Evolutionary conservation across 345 rosid species (phyloP).

Genomic region (Camelina hispida): DNA sequence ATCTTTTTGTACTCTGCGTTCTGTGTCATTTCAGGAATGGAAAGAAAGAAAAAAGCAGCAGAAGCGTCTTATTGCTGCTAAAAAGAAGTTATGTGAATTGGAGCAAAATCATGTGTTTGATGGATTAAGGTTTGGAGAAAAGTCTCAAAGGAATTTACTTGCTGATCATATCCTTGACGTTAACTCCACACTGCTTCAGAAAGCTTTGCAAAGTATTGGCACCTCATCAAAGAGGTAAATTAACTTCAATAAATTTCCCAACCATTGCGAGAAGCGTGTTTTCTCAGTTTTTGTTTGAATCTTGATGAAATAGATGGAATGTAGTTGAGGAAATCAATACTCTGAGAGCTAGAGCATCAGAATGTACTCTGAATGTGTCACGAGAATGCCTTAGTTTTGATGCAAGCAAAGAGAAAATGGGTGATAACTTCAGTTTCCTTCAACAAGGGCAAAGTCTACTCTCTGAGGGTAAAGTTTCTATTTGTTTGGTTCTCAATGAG

Average conservation of each 20-base stretch:
- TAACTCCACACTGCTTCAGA: constrained; percentile 78
- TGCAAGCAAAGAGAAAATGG: constrained; percentile 49
- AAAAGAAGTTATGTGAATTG: constrained; percentile 80
- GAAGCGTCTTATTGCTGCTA: constrained; percentile 77
- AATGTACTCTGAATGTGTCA: constrained; percentile 53
- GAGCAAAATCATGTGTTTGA: constrained; percentile 87
- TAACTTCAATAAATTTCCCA: constrained; percentile 3
- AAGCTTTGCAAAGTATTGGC: constrained; percentile 65
- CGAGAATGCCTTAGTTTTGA: constrained; percentile 47
- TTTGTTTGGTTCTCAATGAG: constrained; percentile 57
- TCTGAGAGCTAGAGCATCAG: constrained; percentile 45
- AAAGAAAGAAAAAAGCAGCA: constrained; percentile 81
- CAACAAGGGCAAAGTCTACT: constrained; percentile 59
- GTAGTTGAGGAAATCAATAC: constrained; percentile 50
- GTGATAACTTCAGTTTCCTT: constrained; percentile 48
- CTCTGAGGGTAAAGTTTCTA: constrained; percentile 67
- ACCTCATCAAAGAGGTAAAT: constrained; percentile 62
- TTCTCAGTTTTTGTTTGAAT: constrained; percentile 20
- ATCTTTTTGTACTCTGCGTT: constrained; percentile 20
- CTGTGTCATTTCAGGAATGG: constrained; percentile 71
- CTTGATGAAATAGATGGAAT: constrained; percentile 56
- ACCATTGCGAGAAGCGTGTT: background rate
- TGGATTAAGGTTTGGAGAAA: constrained; percentile 79
- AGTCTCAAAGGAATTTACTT: constrained; percentile 66
- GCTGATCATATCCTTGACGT: constrained; percentile 70